Percentiles rank a stretch among this genome's conserved stretches.
These are phyloP conservation scores for Aegle marmelos DNA, from an alignment of 345 rosid genomes.

Conservation along the genomic window DNA sequence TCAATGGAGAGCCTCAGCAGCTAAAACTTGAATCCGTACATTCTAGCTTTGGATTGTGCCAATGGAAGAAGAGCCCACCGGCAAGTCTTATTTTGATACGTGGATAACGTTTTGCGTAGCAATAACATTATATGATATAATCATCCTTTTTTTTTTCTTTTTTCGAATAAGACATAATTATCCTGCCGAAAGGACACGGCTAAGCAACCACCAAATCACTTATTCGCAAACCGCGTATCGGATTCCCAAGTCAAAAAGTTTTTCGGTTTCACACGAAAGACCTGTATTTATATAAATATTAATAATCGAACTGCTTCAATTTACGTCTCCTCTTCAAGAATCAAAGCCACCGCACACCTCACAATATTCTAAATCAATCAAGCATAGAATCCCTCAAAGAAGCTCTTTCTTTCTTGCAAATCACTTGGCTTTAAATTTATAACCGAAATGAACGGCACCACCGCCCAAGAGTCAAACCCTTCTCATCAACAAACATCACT, in stretches of 20 bases:
- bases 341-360: neutral
- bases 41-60: too few species aligned
- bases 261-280: neutral
- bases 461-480: slow-evolving; percentile 19
- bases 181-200: too few species aligned
- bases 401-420: neutral
- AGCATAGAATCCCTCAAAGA: neutral
- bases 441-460: slow-evolving; percentile 20
- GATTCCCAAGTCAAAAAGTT: neutral
- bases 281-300: neutral
- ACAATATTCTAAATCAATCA: neutral
- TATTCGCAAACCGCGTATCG: neutral
- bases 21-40: too few species aligned
- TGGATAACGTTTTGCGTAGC: too few species aligned
- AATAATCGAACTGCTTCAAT: neutral
- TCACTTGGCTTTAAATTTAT: neutral
- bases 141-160: too few species aligned
- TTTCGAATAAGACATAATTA: too few species aligned
- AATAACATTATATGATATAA: too few species aligned
- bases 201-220: too few species aligned
- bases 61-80: too few species aligned
- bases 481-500: slow-evolving; percentile 5
- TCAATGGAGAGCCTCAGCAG: too few species aligned
- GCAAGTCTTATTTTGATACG: too few species aligned
- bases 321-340: neutral